Evolutionary conservation across 805 yeast species (phyloP).

Genomic region (Candida ascalaphidarum): DNA sequence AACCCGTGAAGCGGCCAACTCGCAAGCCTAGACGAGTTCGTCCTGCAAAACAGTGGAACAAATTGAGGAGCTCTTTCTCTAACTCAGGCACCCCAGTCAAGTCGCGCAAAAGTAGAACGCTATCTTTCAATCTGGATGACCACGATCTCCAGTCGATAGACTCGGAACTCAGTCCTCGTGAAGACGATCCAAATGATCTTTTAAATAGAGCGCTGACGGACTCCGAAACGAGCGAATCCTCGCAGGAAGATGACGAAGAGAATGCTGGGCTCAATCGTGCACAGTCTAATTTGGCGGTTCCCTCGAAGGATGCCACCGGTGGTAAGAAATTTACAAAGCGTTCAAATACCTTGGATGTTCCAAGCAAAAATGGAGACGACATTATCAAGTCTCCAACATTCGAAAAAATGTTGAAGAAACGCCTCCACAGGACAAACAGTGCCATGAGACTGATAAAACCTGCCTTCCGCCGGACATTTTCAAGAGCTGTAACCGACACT

Average conservation of each 20-base stretch:
- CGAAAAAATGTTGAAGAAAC: constrained; percentile 23
- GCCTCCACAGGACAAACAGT: constrained; percentile 2
- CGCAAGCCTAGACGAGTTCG: too few species aligned
- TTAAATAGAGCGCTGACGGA: constrained; percentile 6
- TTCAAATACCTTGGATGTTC: constrained; percentile 40
- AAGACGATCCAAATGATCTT: constrained; percentile 4
- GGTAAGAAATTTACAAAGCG: constrained; percentile 31
- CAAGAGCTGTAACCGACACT: background rate
- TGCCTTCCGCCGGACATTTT: constrained; percentile 2
- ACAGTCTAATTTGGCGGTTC: constrained; percentile 24
- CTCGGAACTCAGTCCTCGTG: constrained; percentile 14
- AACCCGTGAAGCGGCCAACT: constrained; percentile 5
- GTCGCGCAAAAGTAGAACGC: background rate
- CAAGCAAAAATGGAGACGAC: constrained; percentile 7
- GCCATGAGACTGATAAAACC: constrained; percentile 6
- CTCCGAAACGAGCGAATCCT: constrained; percentile 2
- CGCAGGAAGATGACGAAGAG: constrained; percentile 2
- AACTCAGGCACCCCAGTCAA: constrained; percentile 4
- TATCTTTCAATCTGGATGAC: constrained; percentile 2
- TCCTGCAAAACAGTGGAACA: constrained; percentile 12
- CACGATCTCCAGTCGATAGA: constrained; percentile 14
- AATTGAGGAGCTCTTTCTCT: constrained; percentile 16
- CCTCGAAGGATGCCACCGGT: constrained; percentile 25
- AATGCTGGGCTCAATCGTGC: constrained; percentile 11
- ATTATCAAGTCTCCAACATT: constrained; percentile 37